Evolutionary conservation across 352 stramenopile species (phyloP).

Genomic region (Lagenidium sp.): DNA sequence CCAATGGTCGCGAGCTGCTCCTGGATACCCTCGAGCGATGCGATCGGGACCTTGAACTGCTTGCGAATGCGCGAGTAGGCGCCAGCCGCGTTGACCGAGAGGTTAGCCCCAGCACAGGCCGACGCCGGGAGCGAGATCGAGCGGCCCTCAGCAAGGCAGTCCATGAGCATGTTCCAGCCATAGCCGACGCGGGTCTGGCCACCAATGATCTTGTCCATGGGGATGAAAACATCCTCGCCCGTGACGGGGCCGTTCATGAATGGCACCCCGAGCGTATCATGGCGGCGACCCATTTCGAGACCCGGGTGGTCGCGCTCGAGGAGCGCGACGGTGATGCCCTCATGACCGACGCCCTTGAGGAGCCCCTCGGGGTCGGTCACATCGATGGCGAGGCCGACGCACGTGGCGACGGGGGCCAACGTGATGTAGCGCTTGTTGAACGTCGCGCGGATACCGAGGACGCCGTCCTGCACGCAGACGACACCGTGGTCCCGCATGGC

Average conservation of each 20-base stretch:
- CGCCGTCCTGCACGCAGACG: slow-evolving; percentile 88
- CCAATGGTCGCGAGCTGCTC: slow-evolving; percentile 93
- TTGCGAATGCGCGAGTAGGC: slow-evolving; percentile 96
- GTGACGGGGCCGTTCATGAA: slow-evolving; percentile 99
- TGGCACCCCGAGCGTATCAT: slow-evolving; percentile 93
- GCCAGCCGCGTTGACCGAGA: slow-evolving; percentile 90
- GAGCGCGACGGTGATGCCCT: slow-evolving; percentile 95
- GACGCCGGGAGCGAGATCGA: slow-evolving; percentile 95
- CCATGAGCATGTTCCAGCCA: slow-evolving; percentile 99
- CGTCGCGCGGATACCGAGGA: slow-evolving; percentile 90
- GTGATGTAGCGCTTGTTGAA: slow-evolving; percentile 99
- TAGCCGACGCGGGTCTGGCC: slow-evolving; percentile 94
- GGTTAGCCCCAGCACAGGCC: slow-evolving; percentile 88
- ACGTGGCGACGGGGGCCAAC: slow-evolving; percentile 94
- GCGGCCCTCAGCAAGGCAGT: slow-evolving; percentile 96
- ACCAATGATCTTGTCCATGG: slow-evolving; percentile 96
- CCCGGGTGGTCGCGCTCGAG: slow-evolving; percentile 93
- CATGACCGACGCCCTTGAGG: slow-evolving; percentile 88
- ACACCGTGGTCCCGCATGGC: slow-evolving; percentile 32
- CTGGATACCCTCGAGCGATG: slow-evolving; percentile 97
- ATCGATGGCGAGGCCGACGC: slow-evolving; percentile 96
- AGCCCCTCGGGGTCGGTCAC: slow-evolving; percentile 93
- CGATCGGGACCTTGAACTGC: slow-evolving; percentile 98
- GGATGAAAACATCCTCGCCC: slow-evolving; percentile 96
- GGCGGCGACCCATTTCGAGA: slow-evolving; percentile 92